Base-by-base conservation (phyloP, 768 basidiomycete genomes). In the Tulasnella sp. region DNA sequence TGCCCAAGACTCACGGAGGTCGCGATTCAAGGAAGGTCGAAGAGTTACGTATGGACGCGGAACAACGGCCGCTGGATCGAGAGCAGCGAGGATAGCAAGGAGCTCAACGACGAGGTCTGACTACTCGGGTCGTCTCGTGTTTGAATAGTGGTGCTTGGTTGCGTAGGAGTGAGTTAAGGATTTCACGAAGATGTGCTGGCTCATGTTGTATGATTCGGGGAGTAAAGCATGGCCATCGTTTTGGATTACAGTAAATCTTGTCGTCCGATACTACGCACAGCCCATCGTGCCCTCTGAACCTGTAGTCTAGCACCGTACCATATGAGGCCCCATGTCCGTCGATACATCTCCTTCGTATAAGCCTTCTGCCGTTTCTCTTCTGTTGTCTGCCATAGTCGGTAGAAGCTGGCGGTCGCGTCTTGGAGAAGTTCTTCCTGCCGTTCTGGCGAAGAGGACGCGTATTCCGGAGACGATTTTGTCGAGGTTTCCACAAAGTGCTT, bases 361-460 rank as follows among this genome's bases (percentile, higher is more conserved):
- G 82, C 85, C 72, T 85, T 86, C 72, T 89, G 88, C 38, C 87
- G 86, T 2, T 81, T 79, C 39, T 84, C 84, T 83, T 95, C 93
- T 81, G 91, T 91, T 80, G 86, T 84, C 64, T 91, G 85, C 93
- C 93, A 95, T 78, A 87, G 86, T 69, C 83, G 85, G 84, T 92
- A 92, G 83, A 94, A 93, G 54, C 87, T 86, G 22, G 91, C 90
- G 34, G 94, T 84, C 22, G 70, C 74, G 12, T 75, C 67, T n/a
- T 78, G 77, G 38, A 80, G 68, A 0, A 90, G 89, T n/a, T 83
- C 83, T 81, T 94, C 92, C 79, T 86, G 89, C 80, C 88, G 87
- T 58, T 88, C 84, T 8, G 79, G 38, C 34, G 70, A 54, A 0
- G 88, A 84, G 9, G 87, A 83, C 2, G 85, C 38, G 34, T 77